Evolutionary conservation across 2,329 filamentous ascomycete species (phyloP).

Genomic region (Rutstroemia sydowiana): DNA sequence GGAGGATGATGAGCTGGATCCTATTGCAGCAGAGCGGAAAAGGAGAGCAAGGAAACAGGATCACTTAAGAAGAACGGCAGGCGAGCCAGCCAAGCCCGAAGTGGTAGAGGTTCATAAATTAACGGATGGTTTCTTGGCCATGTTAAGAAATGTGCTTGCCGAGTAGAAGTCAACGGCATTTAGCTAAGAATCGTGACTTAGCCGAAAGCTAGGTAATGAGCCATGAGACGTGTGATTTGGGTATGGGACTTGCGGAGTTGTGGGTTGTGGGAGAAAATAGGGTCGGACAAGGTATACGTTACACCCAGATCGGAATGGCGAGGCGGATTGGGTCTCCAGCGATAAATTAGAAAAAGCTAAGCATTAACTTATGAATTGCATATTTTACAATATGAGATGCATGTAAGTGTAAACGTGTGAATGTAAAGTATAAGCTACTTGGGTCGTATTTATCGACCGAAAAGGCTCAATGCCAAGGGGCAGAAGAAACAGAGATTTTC

Average conservation of each 20-base stretch:
- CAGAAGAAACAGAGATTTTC: not conserved
- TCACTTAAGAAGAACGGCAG: conserved; percentile 68
- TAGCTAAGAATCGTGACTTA: no score
- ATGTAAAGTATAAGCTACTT: not conserved
- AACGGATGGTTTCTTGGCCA: conserved; percentile 69
- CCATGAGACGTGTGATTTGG: no score
- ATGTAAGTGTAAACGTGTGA: not conserved
- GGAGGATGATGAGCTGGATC: conserved; percentile 72
- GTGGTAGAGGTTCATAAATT: conserved; percentile 76
- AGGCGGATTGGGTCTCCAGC: no score
- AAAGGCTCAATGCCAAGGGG: not conserved
- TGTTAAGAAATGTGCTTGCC: conserved; percentile 76
- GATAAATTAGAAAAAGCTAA: not conserved
- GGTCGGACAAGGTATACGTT: not conserved
- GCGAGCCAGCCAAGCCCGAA: conserved; percentile 74
- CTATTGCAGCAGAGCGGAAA: conserved; percentile 79
- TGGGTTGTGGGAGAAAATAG: not conserved
- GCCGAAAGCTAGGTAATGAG: no score
- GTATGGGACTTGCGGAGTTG: not conserved
- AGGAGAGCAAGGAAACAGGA: conserved; percentile 72
- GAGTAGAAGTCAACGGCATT: conserved; percentile 39
- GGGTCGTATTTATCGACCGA: not conserved
- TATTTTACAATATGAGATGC: not conserved
- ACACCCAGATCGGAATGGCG: no score
- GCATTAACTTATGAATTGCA: not conserved